Evolutionary conservation across 495 filamentous ascomycete species (phyloP).

Genomic region (Pyronema domesticum): DNA sequence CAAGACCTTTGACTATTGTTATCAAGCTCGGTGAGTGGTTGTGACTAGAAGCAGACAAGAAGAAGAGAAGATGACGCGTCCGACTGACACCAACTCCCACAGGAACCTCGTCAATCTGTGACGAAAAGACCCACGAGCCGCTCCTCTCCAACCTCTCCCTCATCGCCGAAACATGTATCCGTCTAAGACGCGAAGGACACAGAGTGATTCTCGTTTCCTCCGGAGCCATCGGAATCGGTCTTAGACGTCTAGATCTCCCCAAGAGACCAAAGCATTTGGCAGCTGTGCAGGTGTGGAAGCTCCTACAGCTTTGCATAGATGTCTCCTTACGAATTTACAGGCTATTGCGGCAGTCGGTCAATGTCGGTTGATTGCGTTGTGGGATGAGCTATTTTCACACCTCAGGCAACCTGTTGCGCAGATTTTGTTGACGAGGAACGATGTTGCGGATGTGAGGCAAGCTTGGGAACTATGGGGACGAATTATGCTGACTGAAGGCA

Average conservation of each 20-base stretch:
- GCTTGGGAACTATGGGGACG: neutral
- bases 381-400: constrained; percentile 81
- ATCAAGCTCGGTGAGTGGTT: constrained; percentile 71
- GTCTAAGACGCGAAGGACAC: constrained; percentile 75
- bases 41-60: neutral
- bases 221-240: constrained; percentile 83
- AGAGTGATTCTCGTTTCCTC: constrained; percentile 90
- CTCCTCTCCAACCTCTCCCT: constrained; percentile 71
- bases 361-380: constrained; percentile 85
- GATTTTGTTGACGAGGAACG: constrained; percentile 85
- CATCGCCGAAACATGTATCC: constrained; percentile 83
- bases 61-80: too few relatives aligned
- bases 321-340: constrained; percentile 26
- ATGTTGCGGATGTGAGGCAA: constrained; percentile 71
- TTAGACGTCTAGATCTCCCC: constrained; percentile 77
- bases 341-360: constrained; percentile 92
- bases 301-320: neutral
- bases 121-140: constrained; percentile 95
- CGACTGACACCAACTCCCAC: neutral
- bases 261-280: constrained; percentile 75
- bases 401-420: constrained; percentile 80
- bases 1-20: constrained; percentile 50
- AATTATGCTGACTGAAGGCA: constrained; percentile 20
- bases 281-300: constrained; percentile 46
- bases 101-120: constrained; percentile 97